Evolutionary conservation across 1,139 yeast genomes (phyloP).

Genomic region (Yamadazyma diospyri): DNA sequence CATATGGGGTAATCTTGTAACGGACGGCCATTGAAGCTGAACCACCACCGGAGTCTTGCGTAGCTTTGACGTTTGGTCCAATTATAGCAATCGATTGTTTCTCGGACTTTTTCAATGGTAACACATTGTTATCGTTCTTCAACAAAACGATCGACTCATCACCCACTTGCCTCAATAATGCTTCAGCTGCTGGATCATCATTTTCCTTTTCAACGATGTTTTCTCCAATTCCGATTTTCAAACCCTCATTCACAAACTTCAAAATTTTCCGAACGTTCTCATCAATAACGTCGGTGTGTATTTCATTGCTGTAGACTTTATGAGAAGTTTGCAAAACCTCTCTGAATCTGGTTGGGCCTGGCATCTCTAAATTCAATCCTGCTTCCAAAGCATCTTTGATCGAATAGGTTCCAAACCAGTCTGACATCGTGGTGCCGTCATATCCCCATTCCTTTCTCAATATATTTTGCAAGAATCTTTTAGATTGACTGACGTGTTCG

Average conservation of each 20-base stretch:
- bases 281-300: constrained; percentile 31
- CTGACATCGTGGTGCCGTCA: constrained; percentile 56
- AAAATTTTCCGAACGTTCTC: constrained; percentile 46
- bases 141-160: constrained; percentile 52
- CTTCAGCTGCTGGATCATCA: constrained; percentile 42
- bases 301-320: constrained; percentile 30
- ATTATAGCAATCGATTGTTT: constrained; percentile 30
- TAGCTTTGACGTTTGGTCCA: constrained; percentile 35
- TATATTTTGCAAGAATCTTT: constrained; percentile 38
- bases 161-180: constrained; percentile 44
- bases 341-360: constrained; percentile 54
- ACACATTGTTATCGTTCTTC: constrained; percentile 43
- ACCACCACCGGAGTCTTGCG: constrained; percentile 37
- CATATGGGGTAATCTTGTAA: constrained; percentile 31
- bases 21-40: constrained; percentile 31
- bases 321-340: constrained; percentile 34
- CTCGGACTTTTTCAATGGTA: constrained; percentile 34
- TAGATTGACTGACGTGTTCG: constrained; percentile 48
- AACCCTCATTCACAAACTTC: constrained; percentile 41
- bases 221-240: constrained; percentile 40
- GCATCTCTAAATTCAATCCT: constrained; percentile 64
- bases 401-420: constrained; percentile 62
- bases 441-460: constrained; percentile 55
- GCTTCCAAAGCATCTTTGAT: constrained; percentile 45
- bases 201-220: constrained; percentile 36